phyloP scores from a whole-genome alignment of 2,329 filamentous ascomycete genomes.

The Ascochyta fabae region DNA sequence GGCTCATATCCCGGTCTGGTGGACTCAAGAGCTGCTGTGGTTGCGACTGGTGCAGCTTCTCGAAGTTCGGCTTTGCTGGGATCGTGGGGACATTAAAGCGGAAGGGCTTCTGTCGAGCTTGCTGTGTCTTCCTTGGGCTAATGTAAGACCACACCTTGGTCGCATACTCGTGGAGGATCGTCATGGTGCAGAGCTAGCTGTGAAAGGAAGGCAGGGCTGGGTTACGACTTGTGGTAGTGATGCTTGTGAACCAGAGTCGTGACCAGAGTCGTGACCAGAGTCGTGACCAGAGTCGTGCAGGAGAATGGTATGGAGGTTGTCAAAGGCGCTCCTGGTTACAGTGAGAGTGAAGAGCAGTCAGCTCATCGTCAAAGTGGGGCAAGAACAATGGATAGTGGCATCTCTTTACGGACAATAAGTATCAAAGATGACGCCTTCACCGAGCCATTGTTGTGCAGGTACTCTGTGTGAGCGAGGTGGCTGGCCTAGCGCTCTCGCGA shows the following conservation, averaged over 20 bases:
- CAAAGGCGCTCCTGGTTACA: conserved; percentile 2
- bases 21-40: conserved; percentile 4
- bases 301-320: neutral
- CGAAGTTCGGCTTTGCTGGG: conserved; percentile 18
- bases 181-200: conserved; percentile 28
- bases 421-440: conserved; percentile 22
- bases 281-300: neutral
- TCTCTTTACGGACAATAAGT: conserved; percentile 16
- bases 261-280: neutral
- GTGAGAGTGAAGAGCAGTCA: conserved; percentile 27
- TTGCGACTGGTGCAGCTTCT: conserved; percentile 1
- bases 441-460: conserved; percentile 28
- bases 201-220: neutral
- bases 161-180: conserved; percentile 42
- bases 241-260: too few relatives aligned
- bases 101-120: conserved; percentile 44
- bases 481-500: conserved; percentile 21
- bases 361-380: conserved; percentile 11
- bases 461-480: conserved; percentile 14
- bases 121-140: conserved; percentile 50
- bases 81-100: conserved; percentile 47
- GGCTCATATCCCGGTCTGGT: conserved; percentile 42
- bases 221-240: neutral
- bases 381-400: conserved; percentile 2
- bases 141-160: conserved; percentile 52